Evolutionary conservation across 129 eudicot species (phyloP), one percentile per base, ranked within the genome.

Genomic region (Flaveria linearis): DNA sequence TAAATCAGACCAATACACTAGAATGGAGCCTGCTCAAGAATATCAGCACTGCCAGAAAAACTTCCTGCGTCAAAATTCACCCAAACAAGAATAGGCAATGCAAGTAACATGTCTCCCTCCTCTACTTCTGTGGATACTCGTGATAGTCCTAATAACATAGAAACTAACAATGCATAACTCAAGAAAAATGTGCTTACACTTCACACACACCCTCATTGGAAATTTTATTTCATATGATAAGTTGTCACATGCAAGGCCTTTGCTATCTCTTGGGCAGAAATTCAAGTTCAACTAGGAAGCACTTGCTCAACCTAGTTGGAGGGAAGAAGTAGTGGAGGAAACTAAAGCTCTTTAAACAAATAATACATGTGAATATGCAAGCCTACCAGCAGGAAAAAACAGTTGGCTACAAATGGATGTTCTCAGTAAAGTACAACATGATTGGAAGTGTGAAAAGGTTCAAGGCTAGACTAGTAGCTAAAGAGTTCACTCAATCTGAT

Each of bases 381-480:
- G 41, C 9, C 49, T 65, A 2, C 22, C 20, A 13, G 43, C 20
- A 15, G 69, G 45, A 63, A 63, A 63, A 5, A 30, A 63, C 22
- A 3, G 18, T 68, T 28, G 73, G 73, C 36, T 68, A 51, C 17
- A 68, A 45, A 45, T 68, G 41, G 39, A 10, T 45, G 11, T 20
- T 68, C 33, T n/a, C 39, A 0, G 39, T 43, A 22, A 20, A 20
- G 1, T 68, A 68, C n/a, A 18, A 68, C 15, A 16, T 20, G 9
- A 17, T 13, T 63, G 69, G 69, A 15, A 63, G 46, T 15, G 22
- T 63, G 16, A 28, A 16, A 1, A 6, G 73, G 23, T 45, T 68
- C 17, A 45, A 68, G 12, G 56, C 73, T 42, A 68, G 73, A 10
- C 8, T 68, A 7, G 57, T 45, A 15, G 73, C 56, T 12, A 68